These are phyloP conservation scores for Urochloa ruziziensis DNA, from an alignment of 176 grass and related monocot genomes.

Conservation along the genomic window DNA sequence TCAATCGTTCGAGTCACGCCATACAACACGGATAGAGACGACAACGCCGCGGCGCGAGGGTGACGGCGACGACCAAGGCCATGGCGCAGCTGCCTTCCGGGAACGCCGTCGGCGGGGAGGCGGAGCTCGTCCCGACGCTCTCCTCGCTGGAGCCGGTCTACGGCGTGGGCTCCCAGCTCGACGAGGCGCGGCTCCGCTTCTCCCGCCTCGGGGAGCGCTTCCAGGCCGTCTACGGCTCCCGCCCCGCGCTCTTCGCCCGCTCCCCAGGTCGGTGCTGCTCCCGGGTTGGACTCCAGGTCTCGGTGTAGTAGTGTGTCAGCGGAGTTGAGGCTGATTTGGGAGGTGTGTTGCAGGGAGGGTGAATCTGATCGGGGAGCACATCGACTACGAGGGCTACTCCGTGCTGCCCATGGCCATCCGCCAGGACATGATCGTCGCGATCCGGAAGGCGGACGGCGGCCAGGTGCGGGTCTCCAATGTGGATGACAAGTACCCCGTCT, in stretches of 20 bases:
- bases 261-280: conserved; percentile 54
- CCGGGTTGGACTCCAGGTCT: not conserved
- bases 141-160: conserved; percentile 70
- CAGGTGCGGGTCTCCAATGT: conserved; percentile 85
- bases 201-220: conserved; percentile 68
- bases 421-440: conserved; percentile 95
- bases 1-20: conserved; percentile 14
- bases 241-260: conserved; percentile 71
- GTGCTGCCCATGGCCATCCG: conserved; percentile 98
- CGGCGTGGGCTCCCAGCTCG: conserved; percentile 59
- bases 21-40: conserved; percentile 25
- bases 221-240: conserved; percentile 44
- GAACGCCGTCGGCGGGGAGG: not conserved
- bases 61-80: not conserved
- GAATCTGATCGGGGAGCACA: conserved; percentile 97
- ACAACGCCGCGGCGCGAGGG: not conserved
- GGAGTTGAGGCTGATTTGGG: not conserved
- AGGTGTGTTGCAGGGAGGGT: conserved; percentile 61
- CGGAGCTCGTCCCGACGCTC: conserved; percentile 60
- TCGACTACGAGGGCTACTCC: conserved; percentile 96
- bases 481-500: conserved; percentile 75
- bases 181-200: conserved; percentile 86
- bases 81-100: conserved; percentile 10
- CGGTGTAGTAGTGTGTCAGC: not conserved
- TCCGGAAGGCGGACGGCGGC: conserved; percentile 50